Evolutionary conservation across 805 yeast genomes (phyloP).

Genomic region (Cyberlindnera nakhonratchasimensis): DNA sequence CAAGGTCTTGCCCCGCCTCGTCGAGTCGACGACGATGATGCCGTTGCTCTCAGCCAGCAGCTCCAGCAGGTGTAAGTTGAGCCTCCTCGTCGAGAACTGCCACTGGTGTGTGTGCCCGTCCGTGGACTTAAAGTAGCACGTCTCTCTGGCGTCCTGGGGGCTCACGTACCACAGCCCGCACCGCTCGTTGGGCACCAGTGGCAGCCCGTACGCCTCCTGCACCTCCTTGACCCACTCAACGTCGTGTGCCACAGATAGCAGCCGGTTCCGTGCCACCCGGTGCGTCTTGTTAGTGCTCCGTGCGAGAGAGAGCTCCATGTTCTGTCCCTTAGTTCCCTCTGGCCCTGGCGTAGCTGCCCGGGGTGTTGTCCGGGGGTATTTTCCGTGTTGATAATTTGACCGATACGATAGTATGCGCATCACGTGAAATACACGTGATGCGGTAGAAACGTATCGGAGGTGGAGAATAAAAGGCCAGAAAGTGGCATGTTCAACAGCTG

Average conservation of each 20-base stretch:
- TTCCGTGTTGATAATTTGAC: background rate
- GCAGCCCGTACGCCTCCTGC: slow-evolving; percentile 32
- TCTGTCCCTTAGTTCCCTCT: no score
- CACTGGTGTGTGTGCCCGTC: slow-evolving; percentile 87
- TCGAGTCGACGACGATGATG: slow-evolving; percentile 70
- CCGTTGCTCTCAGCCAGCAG: slow-evolving; percentile 43
- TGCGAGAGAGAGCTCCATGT: slow-evolving; percentile 1
- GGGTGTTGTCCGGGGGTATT: no score
- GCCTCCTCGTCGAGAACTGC: slow-evolving; percentile 69
- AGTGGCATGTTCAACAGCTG: no score
- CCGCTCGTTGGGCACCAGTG: slow-evolving; percentile 70
- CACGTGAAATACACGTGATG: slow-evolving; percentile 1
- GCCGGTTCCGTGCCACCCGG: slow-evolving; percentile 52
- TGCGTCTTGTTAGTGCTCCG: slow-evolving; percentile 7
- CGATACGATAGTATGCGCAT: background rate
- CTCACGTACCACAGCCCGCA: slow-evolving; percentile 86
- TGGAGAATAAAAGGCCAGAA: no score
- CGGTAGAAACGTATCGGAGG: slow-evolving; percentile 12
- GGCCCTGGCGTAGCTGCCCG: no score
- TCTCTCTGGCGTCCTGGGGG: slow-evolving; percentile 37
- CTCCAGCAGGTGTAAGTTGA: slow-evolving; percentile 69
- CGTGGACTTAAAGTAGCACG: slow-evolving; percentile 82
- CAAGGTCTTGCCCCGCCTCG: slow-evolving; percentile 77
- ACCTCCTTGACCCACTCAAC: slow-evolving; percentile 46
- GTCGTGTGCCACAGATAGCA: slow-evolving; percentile 72